phyloP scores from a whole-genome alignment of 2,329 filamentous ascomycete genomes.

The Thelonectria blattea region DNA sequence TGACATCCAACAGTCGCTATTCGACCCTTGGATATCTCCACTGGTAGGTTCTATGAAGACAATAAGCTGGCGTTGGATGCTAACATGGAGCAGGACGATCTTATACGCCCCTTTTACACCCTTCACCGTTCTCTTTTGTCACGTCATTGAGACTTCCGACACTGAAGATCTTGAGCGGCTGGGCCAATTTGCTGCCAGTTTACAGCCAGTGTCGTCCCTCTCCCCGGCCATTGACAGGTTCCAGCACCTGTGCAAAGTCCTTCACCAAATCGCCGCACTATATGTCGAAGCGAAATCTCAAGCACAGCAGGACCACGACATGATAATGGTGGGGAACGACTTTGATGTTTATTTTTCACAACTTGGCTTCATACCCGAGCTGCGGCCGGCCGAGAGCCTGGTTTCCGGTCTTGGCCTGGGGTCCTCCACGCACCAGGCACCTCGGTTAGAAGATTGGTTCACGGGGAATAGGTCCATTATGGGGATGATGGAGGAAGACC shows the following conservation, averaged over 20 bases:
- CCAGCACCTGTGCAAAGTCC: slow-evolving; percentile 8
- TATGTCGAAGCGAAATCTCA: slow-evolving; percentile 4
- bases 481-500: slow-evolving; percentile 15
- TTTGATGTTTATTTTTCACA: slow-evolving; percentile 12
- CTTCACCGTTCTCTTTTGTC: slow-evolving; percentile 13
- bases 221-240: slow-evolving; percentile 9
- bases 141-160: slow-evolving; percentile 14
- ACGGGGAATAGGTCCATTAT: slow-evolving; percentile 6
- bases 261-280: slow-evolving; percentile 2
- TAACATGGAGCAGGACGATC: slow-evolving; percentile 4
- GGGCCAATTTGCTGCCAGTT: neutral
- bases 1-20: slow-evolving; percentile 3
- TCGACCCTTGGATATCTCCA: slow-evolving; percentile 4
- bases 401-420: neutral
- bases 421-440: neutral
- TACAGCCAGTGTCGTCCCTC: slow-evolving; percentile 2
- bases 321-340: slow-evolving; percentile 6
- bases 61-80: neutral
- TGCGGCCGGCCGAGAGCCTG: neutral
- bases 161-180: slow-evolving; percentile 3
- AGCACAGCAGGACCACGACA: slow-evolving; percentile 5
- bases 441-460: slow-evolving; percentile 6
- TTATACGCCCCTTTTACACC: slow-evolving; percentile 6
- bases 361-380: slow-evolving; percentile 3
- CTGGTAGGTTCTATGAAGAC: neutral